Percentiles rank a stretch among this genome's conserved stretches.
Conservation (phyloP, 352 stramenopile species). For the Globisporangium spiculum region DNA sequence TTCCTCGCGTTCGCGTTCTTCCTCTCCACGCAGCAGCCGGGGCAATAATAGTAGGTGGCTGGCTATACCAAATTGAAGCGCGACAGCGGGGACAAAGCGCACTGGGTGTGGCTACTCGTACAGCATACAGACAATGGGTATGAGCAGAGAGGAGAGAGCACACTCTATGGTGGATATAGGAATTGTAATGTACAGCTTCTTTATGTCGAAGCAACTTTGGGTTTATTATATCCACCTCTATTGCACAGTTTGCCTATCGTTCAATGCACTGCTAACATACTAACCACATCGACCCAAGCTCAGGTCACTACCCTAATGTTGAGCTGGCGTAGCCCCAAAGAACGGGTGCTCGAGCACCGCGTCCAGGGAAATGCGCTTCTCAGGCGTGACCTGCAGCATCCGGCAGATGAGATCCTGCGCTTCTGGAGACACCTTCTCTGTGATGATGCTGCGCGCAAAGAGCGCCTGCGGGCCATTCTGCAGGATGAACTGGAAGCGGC, state of each 20-base stretch:
- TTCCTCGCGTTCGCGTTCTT: constrained; percentile 70
- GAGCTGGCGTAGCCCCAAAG: constrained; percentile 5
- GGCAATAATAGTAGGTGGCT: not conserved
- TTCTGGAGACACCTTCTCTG: constrained; percentile 13
- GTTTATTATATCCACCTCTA: not conserved
- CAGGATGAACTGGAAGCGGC: constrained; percentile 33
- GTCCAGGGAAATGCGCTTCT: constrained; percentile 39
- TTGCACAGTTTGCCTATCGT: not conserved
- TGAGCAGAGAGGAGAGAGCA: not conserved
- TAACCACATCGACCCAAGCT: not conserved
- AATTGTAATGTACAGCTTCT: constrained; percentile 9
- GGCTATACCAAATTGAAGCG: not conserved
- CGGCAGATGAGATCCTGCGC: constrained; percentile 41
- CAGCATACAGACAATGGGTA: not conserved
- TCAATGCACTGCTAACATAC: not conserved
- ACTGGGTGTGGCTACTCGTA: not conserved
- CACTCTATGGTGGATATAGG: not conserved
- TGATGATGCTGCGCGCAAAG: constrained; percentile 13
- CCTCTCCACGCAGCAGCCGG: constrained; percentile 47
- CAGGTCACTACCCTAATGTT: not conserved
- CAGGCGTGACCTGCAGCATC: constrained; percentile 49
- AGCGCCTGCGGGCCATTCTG: constrained; percentile 16
- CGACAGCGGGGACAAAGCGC: not conserved
- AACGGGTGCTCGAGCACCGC: constrained; percentile 39
- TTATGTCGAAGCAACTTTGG: not conserved